Evolutionary conservation across 495 filamentous ascomycete species (phyloP), one percentile per base, ranked within the genome.

Genomic region (Xeromyces bisporus): DNA sequence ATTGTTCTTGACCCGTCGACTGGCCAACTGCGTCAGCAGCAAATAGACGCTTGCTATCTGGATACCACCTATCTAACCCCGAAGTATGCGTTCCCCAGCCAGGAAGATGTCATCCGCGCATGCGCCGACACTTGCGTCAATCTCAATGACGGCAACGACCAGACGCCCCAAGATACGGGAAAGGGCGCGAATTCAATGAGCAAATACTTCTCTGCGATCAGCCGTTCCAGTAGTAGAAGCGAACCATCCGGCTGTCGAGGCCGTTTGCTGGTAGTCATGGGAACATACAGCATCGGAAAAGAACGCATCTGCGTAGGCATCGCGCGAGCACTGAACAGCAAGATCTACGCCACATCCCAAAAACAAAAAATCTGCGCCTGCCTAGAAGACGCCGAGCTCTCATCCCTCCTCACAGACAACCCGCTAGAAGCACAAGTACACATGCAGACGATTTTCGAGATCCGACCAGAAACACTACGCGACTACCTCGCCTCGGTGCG

Each of bases 231-330:
- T 28, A 41, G 10, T 2, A 36, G 15, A 28, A 43, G 1, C 32
- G 23, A n/a, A 31, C 6, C 31, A 2, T 21, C 49, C 1, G n/a
- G 34, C 7, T 27, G 34, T 1, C 47, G 56, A n/a, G 74, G 72
- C 26, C 73, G 82, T 13, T 66, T 99, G 6, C 67, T 99, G 1
- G 79, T 99, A 12, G 71, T 99, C 6, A 84, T 93, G 38, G 89
- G 89, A 33, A 99, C 89, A 2, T 99, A 99, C 58, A 82, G 74
- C 36, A 99, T 99, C 41, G 89, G 89, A 51, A 99, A 99, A 58
- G 89, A 99, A 51, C 75, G 84, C 33, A 81, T 99, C 43, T 96
- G 89, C 51, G 55, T 91, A 12, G 87, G 82, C 33, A 89, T 96
- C 36, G 89, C 89, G 6, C 65, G 71, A 34, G 87, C 89, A 2